phyloP scores from a whole-genome alignment of 2,329 filamentous ascomycete genomes.

The Alternaria metachromatica region DNA sequence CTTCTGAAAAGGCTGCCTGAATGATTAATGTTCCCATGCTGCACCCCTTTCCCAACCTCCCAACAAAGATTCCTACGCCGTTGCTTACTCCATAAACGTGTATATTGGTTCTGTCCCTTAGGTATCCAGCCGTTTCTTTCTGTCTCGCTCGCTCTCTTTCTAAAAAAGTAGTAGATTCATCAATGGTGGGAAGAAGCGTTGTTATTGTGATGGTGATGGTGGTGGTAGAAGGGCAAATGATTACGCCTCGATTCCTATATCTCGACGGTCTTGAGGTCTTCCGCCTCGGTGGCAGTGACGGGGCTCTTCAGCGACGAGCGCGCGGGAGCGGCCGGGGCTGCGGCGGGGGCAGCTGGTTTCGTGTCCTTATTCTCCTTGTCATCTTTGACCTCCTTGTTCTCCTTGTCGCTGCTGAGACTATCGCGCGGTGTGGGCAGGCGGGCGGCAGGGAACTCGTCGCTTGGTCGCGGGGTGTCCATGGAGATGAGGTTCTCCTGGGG shows the following conservation, averaged over 20 bases:
- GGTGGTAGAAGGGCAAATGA: constrained; percentile 6
- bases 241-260: constrained; percentile 42
- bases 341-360: constrained; percentile 1
- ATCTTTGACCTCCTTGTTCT: constrained; percentile 36
- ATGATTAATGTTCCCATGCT: too few species aligned
- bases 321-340: constrained; percentile 1
- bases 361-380: constrained; percentile 47
- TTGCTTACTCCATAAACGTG: constrained; percentile 19
- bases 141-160: constrained; percentile 2
- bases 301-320: constrained; percentile 39
- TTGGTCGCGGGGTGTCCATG: constrained; percentile 51
- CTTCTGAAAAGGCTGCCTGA: too few species aligned
- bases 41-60: too few species aligned
- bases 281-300: constrained; percentile 27
- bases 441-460: constrained; percentile 40
- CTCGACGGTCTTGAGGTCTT: constrained; percentile 58
- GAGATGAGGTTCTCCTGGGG: constrained; percentile 52
- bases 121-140: constrained; percentile 38
- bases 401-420: constrained; percentile 49
- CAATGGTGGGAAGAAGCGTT: constrained; percentile 14
- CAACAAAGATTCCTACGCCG: too few species aligned
- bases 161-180: constrained; percentile 23
- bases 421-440: constrained; percentile 31
- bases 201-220: neutral
- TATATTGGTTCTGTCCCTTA: constrained; percentile 19